These are phyloP conservation scores for Volutella citrinella DNA, from an alignment of 2,329 filamentous ascomycete genomes.

Conservation along the genomic window DNA sequence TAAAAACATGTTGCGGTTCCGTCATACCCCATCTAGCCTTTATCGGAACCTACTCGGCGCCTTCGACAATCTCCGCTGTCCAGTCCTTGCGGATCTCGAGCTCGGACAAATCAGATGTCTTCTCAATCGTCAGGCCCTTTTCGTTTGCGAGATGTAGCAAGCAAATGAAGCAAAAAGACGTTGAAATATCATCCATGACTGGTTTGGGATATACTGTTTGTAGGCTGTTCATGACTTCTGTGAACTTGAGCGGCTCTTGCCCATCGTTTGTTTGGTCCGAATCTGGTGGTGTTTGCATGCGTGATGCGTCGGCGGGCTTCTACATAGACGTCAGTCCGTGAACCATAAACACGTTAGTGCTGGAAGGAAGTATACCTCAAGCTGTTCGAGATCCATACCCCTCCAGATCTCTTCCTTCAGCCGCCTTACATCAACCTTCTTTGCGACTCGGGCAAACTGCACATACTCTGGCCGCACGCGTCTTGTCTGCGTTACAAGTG, in stretches of 20 bases:
- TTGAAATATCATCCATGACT: conserved; percentile 91
- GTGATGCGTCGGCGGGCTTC: conserved; percentile 16
- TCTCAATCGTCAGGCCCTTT: conserved; percentile 77
- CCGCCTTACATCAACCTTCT: conserved; percentile 67
- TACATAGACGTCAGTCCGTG: too few species aligned
- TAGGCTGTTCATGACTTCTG: conserved; percentile 84
- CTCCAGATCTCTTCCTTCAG: conserved; percentile 71
- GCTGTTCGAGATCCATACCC: conserved; percentile 56
- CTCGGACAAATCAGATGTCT: conserved; percentile 56
- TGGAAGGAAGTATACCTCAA: conserved; percentile 42
- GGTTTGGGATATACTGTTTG: conserved; percentile 82
- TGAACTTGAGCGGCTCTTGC: conserved; percentile 73
- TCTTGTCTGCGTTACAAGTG: conserved; percentile 63
- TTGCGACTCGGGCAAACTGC: conserved; percentile 66
- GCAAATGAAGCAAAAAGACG: conserved; percentile 90
- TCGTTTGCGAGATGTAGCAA: conserved; percentile 89
- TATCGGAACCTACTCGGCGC: too few species aligned
- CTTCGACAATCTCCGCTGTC: conserved; percentile 54
- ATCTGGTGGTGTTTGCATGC: conserved; percentile 27
- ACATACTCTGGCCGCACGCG: conserved; percentile 66
- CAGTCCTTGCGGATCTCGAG: conserved; percentile 61
- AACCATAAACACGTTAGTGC: too few species aligned
- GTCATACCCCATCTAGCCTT: too few species aligned
- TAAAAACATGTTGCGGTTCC: too few species aligned
- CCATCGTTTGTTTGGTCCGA: conserved; percentile 26